Evolutionary conservation across 495 filamentous ascomycete species (phyloP), one percentile per base, ranked within the genome.

Genomic region (Lentithecium fluviatile): DNA sequence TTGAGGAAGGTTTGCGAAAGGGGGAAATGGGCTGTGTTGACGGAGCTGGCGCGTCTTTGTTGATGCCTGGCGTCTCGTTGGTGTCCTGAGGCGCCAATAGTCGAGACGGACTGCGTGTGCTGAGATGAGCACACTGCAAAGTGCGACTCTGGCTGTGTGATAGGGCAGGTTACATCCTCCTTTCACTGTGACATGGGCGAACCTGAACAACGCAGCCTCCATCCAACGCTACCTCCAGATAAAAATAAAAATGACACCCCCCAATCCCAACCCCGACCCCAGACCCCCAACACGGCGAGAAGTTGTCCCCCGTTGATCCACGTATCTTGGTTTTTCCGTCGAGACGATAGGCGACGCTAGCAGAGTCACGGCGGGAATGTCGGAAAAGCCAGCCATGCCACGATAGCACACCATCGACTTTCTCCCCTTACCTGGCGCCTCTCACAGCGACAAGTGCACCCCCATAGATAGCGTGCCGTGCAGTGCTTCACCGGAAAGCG

Each of bases 131-230:
- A 10, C 26, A 45, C 36, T 29, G 21, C 43, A 42, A 6, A 29
- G 19, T 43, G 26, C 21, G 56, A 43, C 47, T 21, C 48, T 60
- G 48, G 38, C n/a, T 40, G 49, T 53, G 20, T 54, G 58, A 60
- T 54, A 60, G 58, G 52, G 11, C 40, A 43, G 37, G 50, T 60
- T 48, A 21, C 58, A 45, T 60, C 34, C 49, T 37, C 50, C 24
- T 48, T 40, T 45, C 38, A 25, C 19, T 38, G 37, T 52, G 38
- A 49, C 32, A 24, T 43, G 48, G 48, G 46, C 52, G 50, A 60
- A 47, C 34, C 25, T 32, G n/a, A 21, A 46, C 38, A 24, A n/a
- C 40, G 37, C 52, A 43, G 38, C 17, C 32, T 23, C 7, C 55
- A 43, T 23, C 7, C 55, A 43, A 48, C 23, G 55, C 38, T 48